These are phyloP conservation scores for Pseudocercospora musae DNA, from an alignment of 2,329 filamentous ascomycete species.

Conservation along the genomic window DNA sequence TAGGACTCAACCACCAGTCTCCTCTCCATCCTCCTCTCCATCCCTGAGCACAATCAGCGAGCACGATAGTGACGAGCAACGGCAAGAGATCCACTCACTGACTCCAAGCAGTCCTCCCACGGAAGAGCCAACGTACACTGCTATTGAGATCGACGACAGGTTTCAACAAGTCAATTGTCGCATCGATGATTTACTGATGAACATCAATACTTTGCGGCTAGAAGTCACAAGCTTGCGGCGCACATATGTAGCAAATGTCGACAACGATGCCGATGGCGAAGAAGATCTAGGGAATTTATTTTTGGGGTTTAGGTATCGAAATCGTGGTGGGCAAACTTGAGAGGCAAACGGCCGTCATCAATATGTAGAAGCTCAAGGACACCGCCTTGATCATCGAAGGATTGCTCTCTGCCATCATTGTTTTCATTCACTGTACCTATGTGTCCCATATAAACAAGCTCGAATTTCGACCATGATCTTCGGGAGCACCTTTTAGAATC, in stretches of 20 bases:
- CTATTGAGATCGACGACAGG: neutral
- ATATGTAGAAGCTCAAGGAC: neutral
- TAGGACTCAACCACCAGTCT: neutral
- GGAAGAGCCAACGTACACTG: neutral
- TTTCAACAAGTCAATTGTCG: neutral
- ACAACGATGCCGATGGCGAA: neutral
- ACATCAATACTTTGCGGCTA: neutral
- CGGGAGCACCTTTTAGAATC: no score
- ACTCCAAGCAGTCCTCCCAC: neutral
- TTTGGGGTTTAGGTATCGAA: neutral
- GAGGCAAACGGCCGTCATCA: neutral
- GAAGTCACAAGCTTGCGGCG: neutral
- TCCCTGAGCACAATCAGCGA: neutral
- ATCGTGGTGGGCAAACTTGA: neutral
- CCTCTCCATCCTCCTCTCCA: neutral
- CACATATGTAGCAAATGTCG: neutral
- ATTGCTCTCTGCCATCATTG: neutral
- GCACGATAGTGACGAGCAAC: neutral
- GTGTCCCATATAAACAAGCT: no score
- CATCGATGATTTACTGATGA: neutral
- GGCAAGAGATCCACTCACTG: neutral
- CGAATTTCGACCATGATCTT: no score
- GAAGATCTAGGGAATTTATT: neutral
- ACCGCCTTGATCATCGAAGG: neutral
- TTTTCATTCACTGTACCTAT: neutral